These are phyloP conservation scores for Balakata baccata DNA, from an alignment of 345 rosid genomes.

Conservation along the genomic window DNA sequence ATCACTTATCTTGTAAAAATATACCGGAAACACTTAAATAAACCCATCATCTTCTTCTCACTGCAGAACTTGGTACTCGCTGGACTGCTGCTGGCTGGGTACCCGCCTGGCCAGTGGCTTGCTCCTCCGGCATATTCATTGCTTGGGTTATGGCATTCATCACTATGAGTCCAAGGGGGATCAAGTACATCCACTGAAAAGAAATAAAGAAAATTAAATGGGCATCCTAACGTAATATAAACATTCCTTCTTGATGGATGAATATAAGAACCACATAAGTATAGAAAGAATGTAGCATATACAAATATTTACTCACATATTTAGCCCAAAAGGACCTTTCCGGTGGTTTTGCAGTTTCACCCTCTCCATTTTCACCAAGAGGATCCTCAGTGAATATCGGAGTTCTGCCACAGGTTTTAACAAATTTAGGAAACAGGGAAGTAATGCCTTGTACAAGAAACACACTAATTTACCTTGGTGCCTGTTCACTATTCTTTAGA, in stretches of 20 bases:
- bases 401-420: conserved; percentile 41
- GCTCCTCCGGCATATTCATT: conserved; percentile 79
- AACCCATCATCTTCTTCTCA: conserved; percentile 54
- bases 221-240: conserved; percentile 4
- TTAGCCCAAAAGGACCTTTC: conserved; percentile 94
- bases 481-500: conserved; percentile 78
- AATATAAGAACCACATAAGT: not conserved
- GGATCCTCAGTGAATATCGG: conserved; percentile 71
- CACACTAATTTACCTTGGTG: conserved; percentile 57
- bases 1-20: not conserved
- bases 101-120: conserved; percentile 47
- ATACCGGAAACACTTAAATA: not conserved
- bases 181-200: conserved; percentile 90
- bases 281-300: not conserved
- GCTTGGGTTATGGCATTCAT: conserved; percentile 96
- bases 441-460: not conserved
- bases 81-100: conserved; percentile 42
- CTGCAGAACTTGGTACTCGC: conserved; percentile 49
- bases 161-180: conserved; percentile 84
- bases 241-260: not conserved
- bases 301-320: conserved; percentile 57
- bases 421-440: not conserved
- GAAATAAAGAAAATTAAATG: not conserved
- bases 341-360: conserved; percentile 57
- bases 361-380: conserved; percentile 59